Base-by-base conservation (phyloP, 352 stramenopile genomes). In the Peronospora belbahrii region DNA sequence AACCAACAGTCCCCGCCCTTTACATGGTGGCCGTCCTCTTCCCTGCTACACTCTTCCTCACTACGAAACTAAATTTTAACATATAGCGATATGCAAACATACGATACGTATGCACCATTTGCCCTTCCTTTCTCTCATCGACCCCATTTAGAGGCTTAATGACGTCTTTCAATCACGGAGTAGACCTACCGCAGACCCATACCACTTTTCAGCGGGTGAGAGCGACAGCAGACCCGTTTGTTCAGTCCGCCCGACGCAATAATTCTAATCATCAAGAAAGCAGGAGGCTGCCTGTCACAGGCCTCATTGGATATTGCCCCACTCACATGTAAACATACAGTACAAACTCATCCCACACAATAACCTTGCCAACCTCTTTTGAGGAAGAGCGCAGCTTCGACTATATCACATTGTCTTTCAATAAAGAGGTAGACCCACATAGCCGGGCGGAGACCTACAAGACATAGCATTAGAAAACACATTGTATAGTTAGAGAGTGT, bases 191-290 rank as follows among this genome's bases (percentile, higher is more conserved):
- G 36, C 32, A 56, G 43, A 18, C 39, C 43, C 28, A 35, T 55
- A 73, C 69, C 83, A 85, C 76, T 83, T 88, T 84, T 59, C 76
- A 83, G 76, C 74, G 74, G 71, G 65, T 74, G 56, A 65, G 36
- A 38, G 36, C 53, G 28, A 56, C 33, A 56, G 39, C 37, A 43
- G 35, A 48, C 42, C 51, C 56, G 70, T 85, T 83, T 75, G 67
- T 75, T 89, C 74, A 89, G 78, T 85, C 78, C 78, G 78, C 75
- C 78, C 78, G 78, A 89, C 78, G 78, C 78, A 83, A 62, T 82
- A 42, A 22, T 76, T 89, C 66, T 89, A 75, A 73, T 89, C 78
- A 85, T 83, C 44, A 66, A 89, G 78, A 86, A 81, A 70, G 40
- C 25, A 54, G 40, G 52, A 59, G 31, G 52, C 18, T 45, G 47